phyloP scores from a whole-genome alignment of 768 basidiomycete species.

The Boletus reticulatus region DNA sequence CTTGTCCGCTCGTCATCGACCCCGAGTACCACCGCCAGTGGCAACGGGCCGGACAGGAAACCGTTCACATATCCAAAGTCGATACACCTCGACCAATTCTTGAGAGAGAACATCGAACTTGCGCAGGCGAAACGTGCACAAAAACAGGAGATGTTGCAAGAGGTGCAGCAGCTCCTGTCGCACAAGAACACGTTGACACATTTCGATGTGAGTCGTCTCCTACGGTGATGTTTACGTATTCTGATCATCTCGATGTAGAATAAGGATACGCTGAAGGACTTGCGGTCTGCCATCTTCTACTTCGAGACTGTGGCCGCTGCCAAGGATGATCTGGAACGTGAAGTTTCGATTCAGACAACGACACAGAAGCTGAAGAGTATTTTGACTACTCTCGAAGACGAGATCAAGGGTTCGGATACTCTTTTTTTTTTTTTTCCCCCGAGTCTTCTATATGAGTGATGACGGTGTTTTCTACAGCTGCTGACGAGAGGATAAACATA shows the following conservation, averaged over 20 bases:
- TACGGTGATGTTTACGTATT: not conserved
- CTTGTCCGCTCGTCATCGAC: slow-evolving; percentile 32
- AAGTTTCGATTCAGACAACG: slow-evolving; percentile 41
- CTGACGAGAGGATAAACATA: slow-evolving; percentile 46
- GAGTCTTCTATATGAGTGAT: not conserved
- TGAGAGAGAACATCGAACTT: slow-evolving; percentile 52
- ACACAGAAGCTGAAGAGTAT: slow-evolving; percentile 51
- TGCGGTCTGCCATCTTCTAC: slow-evolving; percentile 64
- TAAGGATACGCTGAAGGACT: slow-evolving; percentile 58
- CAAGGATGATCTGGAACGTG: slow-evolving; percentile 46
- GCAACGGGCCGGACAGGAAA: slow-evolving; percentile 26
- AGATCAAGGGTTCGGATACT: slow-evolving; percentile 46
- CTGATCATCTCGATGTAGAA: slow-evolving; percentile 38
- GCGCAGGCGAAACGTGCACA: slow-evolving; percentile 35
- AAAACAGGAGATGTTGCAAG: slow-evolving; percentile 41
- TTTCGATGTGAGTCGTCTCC: slow-evolving; percentile 49
- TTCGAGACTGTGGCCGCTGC: slow-evolving; percentile 64
- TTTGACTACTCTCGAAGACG: slow-evolving; percentile 49
- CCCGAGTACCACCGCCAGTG: slow-evolving; percentile 9
- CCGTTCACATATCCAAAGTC: slow-evolving; percentile 59
- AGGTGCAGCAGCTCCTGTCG: slow-evolving; percentile 46
- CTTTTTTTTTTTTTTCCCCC: not conserved
- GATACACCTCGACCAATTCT: slow-evolving; percentile 72
- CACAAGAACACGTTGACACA: slow-evolving; percentile 48
- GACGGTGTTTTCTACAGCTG: slow-evolving; percentile 37